Evolutionary conservation across 768 basidiomycete genomes (phyloP), one percentile per base, ranked within the genome.

Genomic region (Termitomyces sp.): DNA sequence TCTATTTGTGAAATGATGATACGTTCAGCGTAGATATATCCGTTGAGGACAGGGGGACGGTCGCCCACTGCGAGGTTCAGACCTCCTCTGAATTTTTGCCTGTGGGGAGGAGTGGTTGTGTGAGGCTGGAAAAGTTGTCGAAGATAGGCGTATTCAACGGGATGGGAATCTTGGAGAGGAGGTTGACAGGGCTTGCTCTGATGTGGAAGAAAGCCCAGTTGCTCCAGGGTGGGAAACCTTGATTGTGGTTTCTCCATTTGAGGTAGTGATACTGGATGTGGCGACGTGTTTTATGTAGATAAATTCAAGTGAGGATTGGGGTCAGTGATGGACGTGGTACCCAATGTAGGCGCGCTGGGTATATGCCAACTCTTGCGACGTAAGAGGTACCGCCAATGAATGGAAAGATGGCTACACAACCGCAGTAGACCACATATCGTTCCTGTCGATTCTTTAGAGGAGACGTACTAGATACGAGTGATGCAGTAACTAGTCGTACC

Each of bases 391-490:
- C 14, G 17, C 14, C 3, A 35, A 10, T 19, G 19, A 32, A 41
- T 19, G 23, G 5, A 47, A 32, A 17, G 29, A 38, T 7, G 21
- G 7, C 38, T 27, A 50, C 31, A 42, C 16, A 11, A 25, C n/a
- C n/a, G n/a, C 44, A n/a, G n/a, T 38, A n/a, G 23, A 14, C 21
- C 14, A 7, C 63, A 32, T 57, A 70, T 71, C 72, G 41, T 71
- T 71, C 37, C 59, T 7, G 66, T 67, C 5, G 68, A 69, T 27
- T 58, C 69, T 47, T 66, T 68, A 4, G 67, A 48, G 1, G 72
- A 74, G 10, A 73, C 73, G 56, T 69, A n/a, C n/a, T n/a, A 74
- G 8, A 74, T 72, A 27, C 69, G 66, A 5, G 73, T 74, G 34
- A 73, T 62, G 17, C 73, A 69, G 37, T 62, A 68, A 1, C 64